A percentile compares a stretch with the other conserved stretches of the same genome.
Evolutionary conservation across 2,329 filamentous ascomycete genomes (phyloP).

Genomic region (Curvularia verruculosa): DNA sequence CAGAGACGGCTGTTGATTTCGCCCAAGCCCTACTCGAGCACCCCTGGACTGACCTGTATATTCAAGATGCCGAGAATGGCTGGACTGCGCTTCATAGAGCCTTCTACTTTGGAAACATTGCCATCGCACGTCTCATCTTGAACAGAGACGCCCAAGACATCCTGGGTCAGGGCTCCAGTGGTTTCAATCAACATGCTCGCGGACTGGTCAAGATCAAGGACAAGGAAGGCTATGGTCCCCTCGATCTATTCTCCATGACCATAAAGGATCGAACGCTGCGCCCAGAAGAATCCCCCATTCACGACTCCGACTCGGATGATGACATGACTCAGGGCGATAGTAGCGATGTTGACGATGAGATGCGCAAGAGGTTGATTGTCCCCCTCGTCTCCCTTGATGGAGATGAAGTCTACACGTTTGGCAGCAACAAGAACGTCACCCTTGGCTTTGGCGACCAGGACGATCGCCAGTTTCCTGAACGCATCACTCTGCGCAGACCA

Average conservation of each 20-base stretch:
- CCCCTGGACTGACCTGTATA: constrained; percentile 82
- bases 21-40: constrained; percentile 81
- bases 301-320: constrained; percentile 60
- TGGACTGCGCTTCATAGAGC: constrained; percentile 96
- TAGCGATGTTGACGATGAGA: constrained; percentile 51
- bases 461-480: constrained; percentile 91
- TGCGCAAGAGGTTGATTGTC: constrained; percentile 33
- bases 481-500: constrained; percentile 76
- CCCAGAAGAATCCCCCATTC: constrained; percentile 45
- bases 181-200: constrained; percentile 66
- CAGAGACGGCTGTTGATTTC: constrained; percentile 72
- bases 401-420: constrained; percentile 91
- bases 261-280: constrained; percentile 76
- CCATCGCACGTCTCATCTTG: constrained; percentile 81
- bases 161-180: constrained; percentile 65
- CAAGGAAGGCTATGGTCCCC: constrained; percentile 89
- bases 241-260: constrained; percentile 88
- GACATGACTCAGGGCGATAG: constrained; percentile 50
- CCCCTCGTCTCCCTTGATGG: constrained; percentile 59
- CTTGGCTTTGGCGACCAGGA: constrained; percentile 95
- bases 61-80: constrained; percentile 87
- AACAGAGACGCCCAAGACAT: constrained; percentile 75
- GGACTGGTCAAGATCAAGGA: constrained; percentile 94
- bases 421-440: constrained; percentile 93
- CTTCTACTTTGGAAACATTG: constrained; percentile 86